phyloP scores from a whole-genome alignment of 768 basidiomycete genomes.

The Mycena polygramma region DNA sequence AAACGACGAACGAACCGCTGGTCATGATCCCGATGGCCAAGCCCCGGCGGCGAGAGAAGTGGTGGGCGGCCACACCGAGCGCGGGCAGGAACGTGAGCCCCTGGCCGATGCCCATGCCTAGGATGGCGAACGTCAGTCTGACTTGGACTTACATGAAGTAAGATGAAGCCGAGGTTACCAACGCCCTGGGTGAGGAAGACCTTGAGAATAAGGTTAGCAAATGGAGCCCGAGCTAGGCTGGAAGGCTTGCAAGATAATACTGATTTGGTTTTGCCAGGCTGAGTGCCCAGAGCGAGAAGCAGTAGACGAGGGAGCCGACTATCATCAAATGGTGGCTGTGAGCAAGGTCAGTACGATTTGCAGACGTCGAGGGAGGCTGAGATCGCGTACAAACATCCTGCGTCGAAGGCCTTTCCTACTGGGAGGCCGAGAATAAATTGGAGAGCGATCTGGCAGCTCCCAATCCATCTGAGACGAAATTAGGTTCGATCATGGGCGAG shows the following conservation, averaged over 20 bases:
- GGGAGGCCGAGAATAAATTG: slow-evolving; percentile 44
- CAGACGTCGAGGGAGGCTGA: background rate
- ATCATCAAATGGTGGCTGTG: slow-evolving; percentile 53
- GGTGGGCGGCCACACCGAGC: slow-evolving; percentile 20
- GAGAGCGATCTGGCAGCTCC: slow-evolving; percentile 54
- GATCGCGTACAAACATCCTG: slow-evolving; percentile 43
- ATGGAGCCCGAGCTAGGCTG: slow-evolving; percentile 1
- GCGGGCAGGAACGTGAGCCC: slow-evolving; percentile 30
- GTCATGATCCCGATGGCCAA: slow-evolving; percentile 29
- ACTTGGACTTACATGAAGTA: background rate
- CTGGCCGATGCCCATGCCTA: slow-evolving; percentile 26
- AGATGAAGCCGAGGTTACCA: slow-evolving; percentile 20
- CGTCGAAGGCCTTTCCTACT: slow-evolving; percentile 47
- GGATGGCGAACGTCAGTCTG: slow-evolving; percentile 17
- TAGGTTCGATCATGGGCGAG: background rate
- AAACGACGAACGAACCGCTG: background rate
- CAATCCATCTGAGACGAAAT: slow-evolving; percentile 43
- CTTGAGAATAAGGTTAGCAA: slow-evolving; percentile 25
- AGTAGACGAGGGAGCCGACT: slow-evolving; percentile 55
- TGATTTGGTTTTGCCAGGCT: slow-evolving; percentile 52
- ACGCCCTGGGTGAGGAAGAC: slow-evolving; percentile 33
- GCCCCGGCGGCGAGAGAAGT: slow-evolving; percentile 28
- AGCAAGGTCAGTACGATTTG: background rate
- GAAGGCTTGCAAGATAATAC: slow-evolving; percentile 47
- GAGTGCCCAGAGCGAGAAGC: slow-evolving; percentile 54